phyloP scores from a whole-genome alignment of 495 filamentous ascomycete species.

The Lasiosphaeria miniovina region DNA sequence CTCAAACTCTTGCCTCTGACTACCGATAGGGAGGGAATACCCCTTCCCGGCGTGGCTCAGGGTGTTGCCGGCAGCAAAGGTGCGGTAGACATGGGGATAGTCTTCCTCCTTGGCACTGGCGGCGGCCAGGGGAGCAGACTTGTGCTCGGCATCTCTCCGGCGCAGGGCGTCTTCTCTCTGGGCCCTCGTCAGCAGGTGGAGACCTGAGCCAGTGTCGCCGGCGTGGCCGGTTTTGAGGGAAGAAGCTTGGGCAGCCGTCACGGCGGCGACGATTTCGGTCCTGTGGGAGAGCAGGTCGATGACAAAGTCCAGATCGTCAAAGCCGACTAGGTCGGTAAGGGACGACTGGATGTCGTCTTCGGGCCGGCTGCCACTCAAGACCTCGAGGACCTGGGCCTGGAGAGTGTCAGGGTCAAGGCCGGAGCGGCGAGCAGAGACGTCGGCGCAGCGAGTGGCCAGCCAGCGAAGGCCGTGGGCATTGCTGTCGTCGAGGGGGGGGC shows the following conservation, averaged over 20 bases:
- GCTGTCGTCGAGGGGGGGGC: constrained; percentile 23
- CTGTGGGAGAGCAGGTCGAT: constrained; percentile 77
- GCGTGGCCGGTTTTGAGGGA: constrained; percentile 27
- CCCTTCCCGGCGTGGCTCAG: constrained; percentile 70
- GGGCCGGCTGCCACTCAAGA: constrained; percentile 60
- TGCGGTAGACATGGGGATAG: constrained; percentile 92
- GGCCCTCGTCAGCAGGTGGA: constrained; percentile 65
- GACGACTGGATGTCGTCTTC: constrained; percentile 86
- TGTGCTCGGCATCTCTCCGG: constrained; percentile 76
- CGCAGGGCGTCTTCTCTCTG: constrained; percentile 75
- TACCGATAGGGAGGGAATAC: constrained; percentile 71
- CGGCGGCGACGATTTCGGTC: constrained; percentile 52
- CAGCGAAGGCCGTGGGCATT: constrained; percentile 50
- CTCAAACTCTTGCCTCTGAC: constrained; percentile 48
- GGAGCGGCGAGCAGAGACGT: constrained; percentile 55
- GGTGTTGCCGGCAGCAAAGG: constrained; percentile 76
- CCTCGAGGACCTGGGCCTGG: constrained; percentile 65
- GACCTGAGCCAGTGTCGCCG: constrained; percentile 46
- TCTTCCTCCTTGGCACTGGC: constrained; percentile 56
- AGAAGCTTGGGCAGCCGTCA: constrained; percentile 12
- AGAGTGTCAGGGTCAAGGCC: constrained; percentile 62
- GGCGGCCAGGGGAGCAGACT: constrained; percentile 65
- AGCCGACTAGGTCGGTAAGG: constrained; percentile 88
- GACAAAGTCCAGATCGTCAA: constrained; percentile 85
- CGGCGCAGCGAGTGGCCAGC: constrained; percentile 63